Percentiles rank a stretch among this genome's conserved stretches.
Conservation (phyloP, 2,329 filamentous ascomycete species). For the Botryotinia calthae region DNA sequence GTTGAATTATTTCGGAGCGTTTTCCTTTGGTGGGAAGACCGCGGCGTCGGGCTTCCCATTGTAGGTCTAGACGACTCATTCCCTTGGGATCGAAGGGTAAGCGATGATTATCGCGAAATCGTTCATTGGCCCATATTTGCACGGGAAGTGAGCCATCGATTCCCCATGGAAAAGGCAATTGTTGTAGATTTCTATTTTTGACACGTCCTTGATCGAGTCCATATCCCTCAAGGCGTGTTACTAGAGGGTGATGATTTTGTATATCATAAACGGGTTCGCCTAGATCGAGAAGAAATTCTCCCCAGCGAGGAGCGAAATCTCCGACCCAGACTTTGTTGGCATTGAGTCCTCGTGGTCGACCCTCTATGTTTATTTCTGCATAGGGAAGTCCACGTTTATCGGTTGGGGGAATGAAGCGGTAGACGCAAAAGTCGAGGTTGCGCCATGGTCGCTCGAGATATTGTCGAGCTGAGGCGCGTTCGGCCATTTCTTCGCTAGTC, state of each 20-base stretch:
- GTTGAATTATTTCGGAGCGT: not conserved
- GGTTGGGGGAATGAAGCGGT: conserved; percentile 6
- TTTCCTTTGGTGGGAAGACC: not conserved
- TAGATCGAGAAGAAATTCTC: conserved; percentile 14
- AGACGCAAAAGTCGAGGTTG: conserved; percentile 11
- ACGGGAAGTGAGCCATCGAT: conserved; percentile 6
- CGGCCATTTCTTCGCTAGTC: no score
- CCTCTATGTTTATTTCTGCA: not conserved
- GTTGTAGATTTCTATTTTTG: not conserved
- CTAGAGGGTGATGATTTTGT: not conserved
- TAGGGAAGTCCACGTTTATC: conserved; percentile 15
- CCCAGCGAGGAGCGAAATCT: not conserved
- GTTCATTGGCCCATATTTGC: not conserved
- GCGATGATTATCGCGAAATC: not conserved
- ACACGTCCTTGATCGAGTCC: conserved; percentile 11
- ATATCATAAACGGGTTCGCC: conserved; percentile 16
- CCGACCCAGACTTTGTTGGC: not conserved
- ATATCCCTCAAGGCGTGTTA: not conserved
- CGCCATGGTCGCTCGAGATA: conserved; percentile 1
- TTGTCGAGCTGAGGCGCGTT: not conserved
- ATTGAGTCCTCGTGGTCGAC: not conserved
- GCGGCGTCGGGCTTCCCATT: conserved; percentile 11
- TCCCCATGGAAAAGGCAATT: conserved; percentile 13
- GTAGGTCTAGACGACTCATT: not conserved
- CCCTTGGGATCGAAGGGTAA: conserved; percentile 8